phyloP scores from a whole-genome alignment of 371 early-diverging fungal species.

The Amoeboaphelidium protococcarum region DNA sequence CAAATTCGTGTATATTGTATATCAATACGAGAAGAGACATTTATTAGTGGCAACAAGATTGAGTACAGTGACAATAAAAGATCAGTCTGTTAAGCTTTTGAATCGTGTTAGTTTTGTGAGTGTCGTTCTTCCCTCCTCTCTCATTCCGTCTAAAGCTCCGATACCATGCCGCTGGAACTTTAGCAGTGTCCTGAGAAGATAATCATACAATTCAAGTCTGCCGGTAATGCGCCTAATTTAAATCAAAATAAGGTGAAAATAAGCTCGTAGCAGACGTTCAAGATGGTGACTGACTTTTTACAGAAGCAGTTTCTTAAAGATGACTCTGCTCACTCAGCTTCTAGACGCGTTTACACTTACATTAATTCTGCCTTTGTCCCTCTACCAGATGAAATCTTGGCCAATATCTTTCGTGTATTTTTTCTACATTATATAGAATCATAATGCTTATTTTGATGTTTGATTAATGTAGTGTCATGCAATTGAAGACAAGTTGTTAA shows the following conservation, averaged over 20 bases:
- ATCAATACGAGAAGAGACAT: too few relatives aligned
- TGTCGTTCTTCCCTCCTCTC: too few relatives aligned
- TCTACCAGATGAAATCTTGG: conserved; percentile 67
- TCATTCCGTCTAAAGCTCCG: too few relatives aligned
- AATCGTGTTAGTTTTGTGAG: too few relatives aligned
- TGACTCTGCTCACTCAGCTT: neutral
- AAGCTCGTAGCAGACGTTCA: conserved; percentile 45
- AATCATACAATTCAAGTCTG: conserved; percentile 53
- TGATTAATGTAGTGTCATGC: neutral
- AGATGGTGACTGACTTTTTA: conserved; percentile 52
- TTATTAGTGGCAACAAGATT: too few relatives aligned
- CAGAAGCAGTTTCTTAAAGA: conserved; percentile 35
- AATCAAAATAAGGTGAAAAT: conserved; percentile 61
- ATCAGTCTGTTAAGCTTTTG: too few relatives aligned
- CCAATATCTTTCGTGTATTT: conserved; percentile 53
- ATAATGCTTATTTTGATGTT: neutral
- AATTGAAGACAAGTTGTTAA: neutral
- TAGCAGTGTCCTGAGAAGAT: too few relatives aligned
- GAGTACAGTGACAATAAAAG: too few relatives aligned
- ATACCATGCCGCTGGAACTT: too few relatives aligned
- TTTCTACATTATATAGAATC: too few relatives aligned
- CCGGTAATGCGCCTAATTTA: conserved; percentile 73
- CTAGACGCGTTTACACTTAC: conserved; percentile 71
- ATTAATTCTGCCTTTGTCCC: conserved; percentile 78
- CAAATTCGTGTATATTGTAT: too few relatives aligned